Percentiles rank a stretch among this genome's conserved stretches.
These are phyloP conservation scores for Paracoccidioides brasiliensis DNA, from an alignment of 2,329 filamentous ascomycete genomes.

Conservation along the genomic window DNA sequence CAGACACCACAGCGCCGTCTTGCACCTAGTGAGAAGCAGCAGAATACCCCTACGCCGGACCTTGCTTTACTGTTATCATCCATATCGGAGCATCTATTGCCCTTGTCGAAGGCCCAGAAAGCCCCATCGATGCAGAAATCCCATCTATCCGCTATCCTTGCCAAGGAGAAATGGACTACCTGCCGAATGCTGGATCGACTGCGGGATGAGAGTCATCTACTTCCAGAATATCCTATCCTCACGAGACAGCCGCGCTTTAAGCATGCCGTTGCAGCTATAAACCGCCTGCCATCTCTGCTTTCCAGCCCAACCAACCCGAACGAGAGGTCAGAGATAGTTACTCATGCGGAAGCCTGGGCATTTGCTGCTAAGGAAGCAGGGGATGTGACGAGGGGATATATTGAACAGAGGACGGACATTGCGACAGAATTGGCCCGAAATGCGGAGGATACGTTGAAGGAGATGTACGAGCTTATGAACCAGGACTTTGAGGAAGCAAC, in stretches of 20 bases:
- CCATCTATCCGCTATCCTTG: conserved; percentile 25
- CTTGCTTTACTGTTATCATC: conserved; percentile 16
- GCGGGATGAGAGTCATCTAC: conserved; percentile 30
- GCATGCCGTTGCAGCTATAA: conserved; percentile 19
- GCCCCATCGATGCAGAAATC: conserved; percentile 26
- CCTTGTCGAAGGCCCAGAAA: conserved; percentile 25
- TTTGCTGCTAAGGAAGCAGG: conserved; percentile 27
- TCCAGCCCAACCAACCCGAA: conserved; percentile 10
- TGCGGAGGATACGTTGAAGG: conserved; percentile 19
- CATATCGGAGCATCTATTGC: conserved; percentile 21
- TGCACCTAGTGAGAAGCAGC: neutral
- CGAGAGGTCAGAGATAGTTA: conserved; percentile 21
- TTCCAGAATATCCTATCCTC: conserved; percentile 29
- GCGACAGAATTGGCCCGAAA: conserved; percentile 21
- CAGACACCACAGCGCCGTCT: neutral
- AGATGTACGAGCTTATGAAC: conserved; percentile 23
- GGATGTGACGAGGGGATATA: conserved; percentile 19
- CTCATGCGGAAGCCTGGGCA: conserved; percentile 27
- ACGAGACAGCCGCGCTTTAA: conserved; percentile 26
- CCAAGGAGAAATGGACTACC: conserved; percentile 25
- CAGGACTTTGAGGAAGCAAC: conserved; percentile 21
- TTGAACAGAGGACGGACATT: conserved; percentile 21
- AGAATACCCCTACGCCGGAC: conserved; percentile 1
- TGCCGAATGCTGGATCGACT: conserved; percentile 27
- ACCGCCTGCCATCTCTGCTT: conserved; percentile 11